Conservation (phyloP, 208 protist species). For the Leptomonas seymouri region DNA sequence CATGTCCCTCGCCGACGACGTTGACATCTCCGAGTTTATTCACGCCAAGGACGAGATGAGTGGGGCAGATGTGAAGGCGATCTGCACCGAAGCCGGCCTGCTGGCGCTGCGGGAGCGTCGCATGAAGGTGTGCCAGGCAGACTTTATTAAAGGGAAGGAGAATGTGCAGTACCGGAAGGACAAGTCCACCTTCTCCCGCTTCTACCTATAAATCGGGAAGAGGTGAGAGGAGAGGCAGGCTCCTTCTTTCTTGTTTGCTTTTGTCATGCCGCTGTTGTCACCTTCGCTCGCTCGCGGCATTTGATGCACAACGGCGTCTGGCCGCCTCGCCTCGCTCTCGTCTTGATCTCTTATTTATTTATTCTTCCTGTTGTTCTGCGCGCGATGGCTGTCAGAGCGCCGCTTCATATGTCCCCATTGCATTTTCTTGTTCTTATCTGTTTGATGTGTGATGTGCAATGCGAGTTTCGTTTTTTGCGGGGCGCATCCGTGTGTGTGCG, state of each 20-base stretch:
- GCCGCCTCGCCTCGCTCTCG: too few relatives aligned
- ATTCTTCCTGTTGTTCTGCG: too few relatives aligned
- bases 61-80: slow-evolving; percentile 99
- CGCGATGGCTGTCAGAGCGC: too few relatives aligned
- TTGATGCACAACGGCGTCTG: too few relatives aligned
- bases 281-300: neutral
- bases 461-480: too few relatives aligned
- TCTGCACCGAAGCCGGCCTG: slow-evolving; percentile 99
- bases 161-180: slow-evolving; percentile 99
- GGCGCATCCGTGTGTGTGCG: too few relatives aligned
- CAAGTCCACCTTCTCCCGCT: slow-evolving; percentile 96
- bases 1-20: slow-evolving; percentile 99
- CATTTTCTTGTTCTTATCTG: too few relatives aligned
- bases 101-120: slow-evolving; percentile 99
- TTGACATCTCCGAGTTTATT: slow-evolving; percentile 99
- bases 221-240: neutral
- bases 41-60: slow-evolving; percentile 99
- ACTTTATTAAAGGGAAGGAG: slow-evolving; percentile 99
- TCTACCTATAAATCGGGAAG: slow-evolving; percentile 97
- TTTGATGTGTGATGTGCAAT: too few relatives aligned
- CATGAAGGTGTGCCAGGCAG: slow-evolving; percentile 99
- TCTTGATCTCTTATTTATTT: too few relatives aligned
- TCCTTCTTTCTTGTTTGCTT: slow-evolving; percentile 6
- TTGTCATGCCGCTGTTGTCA: neutral
- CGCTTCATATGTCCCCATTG: too few relatives aligned